phyloP scores from a whole-genome alignment of 768 basidiomycete species.

The Sutorius australiensis region DNA sequence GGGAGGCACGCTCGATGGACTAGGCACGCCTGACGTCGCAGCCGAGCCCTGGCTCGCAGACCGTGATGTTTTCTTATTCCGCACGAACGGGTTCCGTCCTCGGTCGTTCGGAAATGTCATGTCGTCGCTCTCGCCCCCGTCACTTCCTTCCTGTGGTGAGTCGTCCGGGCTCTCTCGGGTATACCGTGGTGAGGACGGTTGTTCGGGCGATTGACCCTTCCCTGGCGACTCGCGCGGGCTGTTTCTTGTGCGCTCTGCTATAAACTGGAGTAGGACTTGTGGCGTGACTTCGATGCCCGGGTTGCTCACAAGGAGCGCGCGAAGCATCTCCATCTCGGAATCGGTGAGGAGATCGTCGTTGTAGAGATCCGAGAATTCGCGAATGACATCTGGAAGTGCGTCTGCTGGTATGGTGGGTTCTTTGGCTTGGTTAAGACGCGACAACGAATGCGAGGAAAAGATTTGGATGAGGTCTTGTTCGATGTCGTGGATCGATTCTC shows the following conservation, averaged over 20 bases:
- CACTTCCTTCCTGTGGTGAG: slow-evolving; percentile 33
- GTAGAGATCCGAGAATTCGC: slow-evolving; percentile 56
- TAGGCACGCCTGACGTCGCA: slow-evolving; percentile 40
- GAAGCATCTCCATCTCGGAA: slow-evolving; percentile 61
- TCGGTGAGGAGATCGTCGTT: slow-evolving; percentile 61
- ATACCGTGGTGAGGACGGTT: slow-evolving; percentile 10
- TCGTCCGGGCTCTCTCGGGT: slow-evolving; percentile 30
- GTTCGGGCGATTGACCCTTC: slow-evolving; percentile 14
- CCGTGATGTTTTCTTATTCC: slow-evolving; percentile 38
- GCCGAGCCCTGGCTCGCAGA: slow-evolving; percentile 57
- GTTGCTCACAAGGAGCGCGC: slow-evolving; percentile 51
- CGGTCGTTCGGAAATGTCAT: slow-evolving; percentile 35
- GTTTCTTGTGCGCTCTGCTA: slow-evolving; percentile 56
- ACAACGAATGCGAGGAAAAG: slow-evolving; percentile 62
- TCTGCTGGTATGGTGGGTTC: slow-evolving; percentile 67
- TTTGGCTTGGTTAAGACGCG: slow-evolving; percentile 53
- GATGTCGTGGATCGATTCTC: slow-evolving; percentile 69
- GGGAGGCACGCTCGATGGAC: slow-evolving; percentile 59
- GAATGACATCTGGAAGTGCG: slow-evolving; percentile 67
- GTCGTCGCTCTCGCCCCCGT: slow-evolving; percentile 35
- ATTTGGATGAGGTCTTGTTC: slow-evolving; percentile 65
- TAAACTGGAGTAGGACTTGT: slow-evolving; percentile 55
- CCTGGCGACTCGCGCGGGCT: slow-evolving; percentile 30
- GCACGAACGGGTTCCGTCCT: slow-evolving; percentile 33
- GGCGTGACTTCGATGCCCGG: slow-evolving; percentile 70